Evolutionary conservation across 179 eudicot genomes (phyloP), one percentile per base, ranked within the genome.

Genomic region (Camellia oleifera): DNA sequence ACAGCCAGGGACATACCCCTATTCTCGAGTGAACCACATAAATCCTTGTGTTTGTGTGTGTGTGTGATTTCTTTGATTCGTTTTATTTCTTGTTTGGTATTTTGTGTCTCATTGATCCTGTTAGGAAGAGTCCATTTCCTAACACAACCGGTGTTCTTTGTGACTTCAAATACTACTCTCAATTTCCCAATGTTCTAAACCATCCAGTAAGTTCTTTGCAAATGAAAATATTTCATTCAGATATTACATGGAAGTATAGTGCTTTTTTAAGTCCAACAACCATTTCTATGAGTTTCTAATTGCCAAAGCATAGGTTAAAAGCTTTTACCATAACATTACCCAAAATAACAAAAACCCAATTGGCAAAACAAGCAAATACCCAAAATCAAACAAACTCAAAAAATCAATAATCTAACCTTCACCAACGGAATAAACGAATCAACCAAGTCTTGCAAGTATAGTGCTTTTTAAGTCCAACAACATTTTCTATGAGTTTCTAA

Each of bases 351-450:
- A 7, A 63, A 18, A 6, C 26, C 6, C 10, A 63, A 63, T 60
- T 11, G 54, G 14, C 48, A 69, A 23, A 4, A 12, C 11, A 8
- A 48, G 44, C 42, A 7, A 10, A 8, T 46, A n/a, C n/a, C 14
- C 67, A 4, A 61, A 15, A 58, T 52, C 17, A 8, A 45, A 65
- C 54, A 32, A 17, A 54, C 17, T 20, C 4, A 42, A 46, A 8
- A 53, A 11, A 23, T 32, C 50, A 14, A 53, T 4, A n/a, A 81
- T 67, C 87, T 75, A 23, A 92, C 98, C 97, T 94, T 94, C 69
- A 91, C 95, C 40, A 91, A 82, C 76, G 98, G 94, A 75, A 93
- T 86, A 77, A 94, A 95, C 74, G 84, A 81, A 53, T 93, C 98
- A 58, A 92, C 94, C 89, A 95, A 81, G 77, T 95, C 98, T 84